A percentile compares a stretch with the other conserved stretches of the same genome.
These are phyloP conservation scores for Melastoma malabathricum DNA, from an alignment of 345 rosid species.

Conservation along the genomic window DNA sequence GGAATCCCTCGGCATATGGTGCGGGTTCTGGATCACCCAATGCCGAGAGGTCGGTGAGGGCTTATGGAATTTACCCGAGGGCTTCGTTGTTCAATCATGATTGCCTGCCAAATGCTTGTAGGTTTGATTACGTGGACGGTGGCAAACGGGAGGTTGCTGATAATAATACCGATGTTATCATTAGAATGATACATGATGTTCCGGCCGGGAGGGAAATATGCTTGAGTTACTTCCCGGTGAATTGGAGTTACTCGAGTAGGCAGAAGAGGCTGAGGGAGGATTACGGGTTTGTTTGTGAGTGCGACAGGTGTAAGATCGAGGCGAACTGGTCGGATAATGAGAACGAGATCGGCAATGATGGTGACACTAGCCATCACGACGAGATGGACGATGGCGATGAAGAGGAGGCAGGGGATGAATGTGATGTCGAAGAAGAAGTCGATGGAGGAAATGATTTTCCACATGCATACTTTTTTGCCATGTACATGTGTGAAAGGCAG, in stretches of 20 bases:
- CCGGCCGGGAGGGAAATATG: too few species aligned
- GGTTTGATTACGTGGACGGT: slow-evolving; percentile 69
- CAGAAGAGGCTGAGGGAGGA: slow-evolving; percentile 57
- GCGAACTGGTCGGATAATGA: slow-evolving; percentile 73
- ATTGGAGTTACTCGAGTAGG: slow-evolving; percentile 36
- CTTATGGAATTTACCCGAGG: slow-evolving; percentile 63
- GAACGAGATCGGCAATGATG: slow-evolving; percentile 17
- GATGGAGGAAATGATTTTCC: slow-evolving; percentile 36
- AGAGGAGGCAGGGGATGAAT: slow-evolving; percentile 19
- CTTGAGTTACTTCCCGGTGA: slow-evolving; percentile 78
- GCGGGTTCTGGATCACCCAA: not conserved
- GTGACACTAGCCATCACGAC: slow-evolving; percentile 13
- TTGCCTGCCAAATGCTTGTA: slow-evolving; percentile 95
- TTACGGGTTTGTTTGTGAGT: slow-evolving; percentile 63
- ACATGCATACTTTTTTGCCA: slow-evolving; percentile 70
- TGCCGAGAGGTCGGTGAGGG: slow-evolving; percentile 51
- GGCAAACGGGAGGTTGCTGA: slow-evolving; percentile 1
- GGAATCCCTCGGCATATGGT: slow-evolving; percentile 20
- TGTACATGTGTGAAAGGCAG: slow-evolving; percentile 52
- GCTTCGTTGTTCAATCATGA: slow-evolving; percentile 79
- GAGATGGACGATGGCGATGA: slow-evolving; percentile 29
- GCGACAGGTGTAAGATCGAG: slow-evolving; percentile 87
- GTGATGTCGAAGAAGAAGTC: slow-evolving; percentile 9
- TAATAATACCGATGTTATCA: slow-evolving; percentile 44
- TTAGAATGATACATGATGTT: slow-evolving; percentile 67